Conservation (phyloP, 768 basidiomycete genomes). For the Termitomyces sp. region DNA sequence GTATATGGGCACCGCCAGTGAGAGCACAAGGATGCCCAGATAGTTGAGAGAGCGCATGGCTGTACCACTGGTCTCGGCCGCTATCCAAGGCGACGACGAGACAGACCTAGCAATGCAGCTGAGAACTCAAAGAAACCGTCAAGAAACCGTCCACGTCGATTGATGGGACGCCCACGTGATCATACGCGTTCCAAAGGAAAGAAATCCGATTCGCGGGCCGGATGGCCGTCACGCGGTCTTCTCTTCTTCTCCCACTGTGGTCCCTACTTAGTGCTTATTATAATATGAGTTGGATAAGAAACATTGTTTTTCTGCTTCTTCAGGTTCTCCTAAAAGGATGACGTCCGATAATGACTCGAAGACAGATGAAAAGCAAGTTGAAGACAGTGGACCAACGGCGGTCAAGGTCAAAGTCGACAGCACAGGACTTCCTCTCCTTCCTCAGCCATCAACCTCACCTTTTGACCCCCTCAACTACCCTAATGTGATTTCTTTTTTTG, state of each 20-base stretch:
- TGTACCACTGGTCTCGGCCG: conserved; percentile 5
- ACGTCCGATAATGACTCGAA: background rate
- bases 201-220: background rate
- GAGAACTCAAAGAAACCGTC: background rate
- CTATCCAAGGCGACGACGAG: background rate
- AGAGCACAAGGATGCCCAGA: conserved; percentile 28
- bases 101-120: background rate
- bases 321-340: background rate
- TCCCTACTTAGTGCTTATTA: background rate
- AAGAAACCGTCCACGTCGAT: background rate
- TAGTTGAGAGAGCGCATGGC: conserved; percentile 31
- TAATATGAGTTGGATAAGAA: background rate
- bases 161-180: background rate
- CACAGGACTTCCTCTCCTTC: conserved; percentile 33
- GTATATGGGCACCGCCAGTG: conserved; percentile 28
- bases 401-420: conserved; percentile 25
- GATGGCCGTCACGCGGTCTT: background rate
- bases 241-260: background rate
- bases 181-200: background rate
- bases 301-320: background rate
- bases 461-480: conserved; percentile 39
- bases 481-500: conserved; percentile 15
- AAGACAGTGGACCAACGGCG: background rate
- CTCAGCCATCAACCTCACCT: conserved; percentile 34
- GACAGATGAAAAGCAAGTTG: background rate